Evolutionary conservation across 331 rosid genomes (phyloP).

Genomic region (Stylosanthes scabra): DNA sequence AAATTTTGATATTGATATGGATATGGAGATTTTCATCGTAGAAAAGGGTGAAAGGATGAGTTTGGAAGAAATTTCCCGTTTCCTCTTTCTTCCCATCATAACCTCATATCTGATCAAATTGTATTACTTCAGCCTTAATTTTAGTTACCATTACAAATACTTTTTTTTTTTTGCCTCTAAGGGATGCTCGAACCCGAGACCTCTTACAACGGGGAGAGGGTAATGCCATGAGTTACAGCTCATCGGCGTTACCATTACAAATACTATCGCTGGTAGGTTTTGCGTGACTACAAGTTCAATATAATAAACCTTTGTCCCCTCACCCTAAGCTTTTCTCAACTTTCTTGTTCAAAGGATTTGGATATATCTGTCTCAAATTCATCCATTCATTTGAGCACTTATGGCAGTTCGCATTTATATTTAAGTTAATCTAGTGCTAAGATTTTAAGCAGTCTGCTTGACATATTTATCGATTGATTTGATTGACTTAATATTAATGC

Average conservation of each 20-base stretch:
- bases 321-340: neutral
- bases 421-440: neutral
- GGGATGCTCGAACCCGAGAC: too few species aligned
- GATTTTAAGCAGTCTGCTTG: too few species aligned
- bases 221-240: too few species aligned
- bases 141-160: conserved; percentile 1
- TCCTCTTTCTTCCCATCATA: conserved; percentile 1
- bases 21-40: conserved; percentile 11
- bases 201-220: too few species aligned
- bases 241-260: too few species aligned
- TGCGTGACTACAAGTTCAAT: neutral
- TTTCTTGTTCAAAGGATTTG: neutral
- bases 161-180: too few species aligned
- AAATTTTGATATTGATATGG: conserved; percentile 33
- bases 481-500: neutral
- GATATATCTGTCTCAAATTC: neutral
- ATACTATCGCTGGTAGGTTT: neutral
- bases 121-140: conserved; percentile 1
- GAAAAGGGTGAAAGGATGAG: conserved; percentile 26
- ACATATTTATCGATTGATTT: neutral
- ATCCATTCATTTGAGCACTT: neutral
- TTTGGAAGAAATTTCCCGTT: conserved; percentile 15
- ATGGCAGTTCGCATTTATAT: neutral
- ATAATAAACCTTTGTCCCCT: neutral
- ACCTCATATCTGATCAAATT: conserved; percentile 2